Evolutionary conservation across 257 asterid genomes (phyloP).

Genomic region (Eucommia ulmoides): DNA sequence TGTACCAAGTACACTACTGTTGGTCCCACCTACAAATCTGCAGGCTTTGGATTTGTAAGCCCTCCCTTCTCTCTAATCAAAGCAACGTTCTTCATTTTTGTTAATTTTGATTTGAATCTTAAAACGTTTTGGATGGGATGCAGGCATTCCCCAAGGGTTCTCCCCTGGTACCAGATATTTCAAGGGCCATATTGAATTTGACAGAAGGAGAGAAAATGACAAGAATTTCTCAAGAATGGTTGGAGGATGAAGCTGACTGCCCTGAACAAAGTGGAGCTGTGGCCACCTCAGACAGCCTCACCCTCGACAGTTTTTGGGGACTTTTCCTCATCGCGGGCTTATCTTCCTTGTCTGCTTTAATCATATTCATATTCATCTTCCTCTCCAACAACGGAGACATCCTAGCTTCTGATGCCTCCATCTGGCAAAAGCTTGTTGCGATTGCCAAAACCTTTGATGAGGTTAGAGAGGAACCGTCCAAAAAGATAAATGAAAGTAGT

Average conservation of each 20-base stretch:
- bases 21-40: not conserved
- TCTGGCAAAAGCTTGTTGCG: conserved; percentile 19
- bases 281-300: not conserved
- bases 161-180: not conserved
- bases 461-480: conserved; percentile 5
- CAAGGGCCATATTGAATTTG: not conserved
- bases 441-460: too few relatives aligned
- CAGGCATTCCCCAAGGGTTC: not conserved
- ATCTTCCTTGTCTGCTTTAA: not conserved
- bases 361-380: conserved; percentile 22
- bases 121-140: too few relatives aligned
- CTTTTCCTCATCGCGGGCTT: not conserved
- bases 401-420: conserved; percentile 17
- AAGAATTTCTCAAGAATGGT: not conserved
- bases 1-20: not conserved
- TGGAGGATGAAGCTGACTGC: not conserved
- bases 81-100: too few relatives aligned
- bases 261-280: not conserved
- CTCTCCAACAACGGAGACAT: conserved; percentile 20
- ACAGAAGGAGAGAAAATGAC: not conserved
- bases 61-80: not conserved
- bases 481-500: not conserved
- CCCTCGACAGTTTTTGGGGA: not conserved
- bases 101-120: not conserved
- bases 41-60: not conserved